Base-by-base conservation (phyloP, 2,329 filamentous ascomycete species). In the Phyllosticta capitalensis region DNA sequence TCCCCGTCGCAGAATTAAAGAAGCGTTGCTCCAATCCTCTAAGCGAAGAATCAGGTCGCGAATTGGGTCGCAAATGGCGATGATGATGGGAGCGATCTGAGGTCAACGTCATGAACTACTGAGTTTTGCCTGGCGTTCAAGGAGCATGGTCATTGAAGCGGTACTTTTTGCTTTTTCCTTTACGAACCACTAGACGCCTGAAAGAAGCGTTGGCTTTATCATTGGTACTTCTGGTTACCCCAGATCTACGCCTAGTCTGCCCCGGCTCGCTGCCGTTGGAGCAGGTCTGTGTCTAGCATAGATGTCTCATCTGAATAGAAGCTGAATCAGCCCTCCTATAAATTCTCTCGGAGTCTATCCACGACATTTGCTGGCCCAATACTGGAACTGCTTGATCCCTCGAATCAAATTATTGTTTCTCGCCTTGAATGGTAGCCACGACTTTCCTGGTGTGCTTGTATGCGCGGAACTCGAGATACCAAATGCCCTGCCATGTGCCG, bases 371-470 rank as follows among this genome's bases (percentile, higher is more conserved):
- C n/a, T n/a, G n/a, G n/a, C n/a, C n/a, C n/a, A n/a, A n/a, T n/a
- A n/a, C n/a, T n/a, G n/a, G n/a, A n/a, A n/a, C n/a, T n/a, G n/a
- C n/a, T n/a, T n/a, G n/a, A n/a, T n/a, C n/a, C n/a, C n/a, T n/a
- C n/a, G n/a, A n/a, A n/a, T n/a, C n/a, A n/a, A n/a, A n/a, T 73
- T 67, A 78, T 60, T 68, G 71, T 76, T 82, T 85, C 77, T 96
- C 89, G 51, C 92, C 94, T 74, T 97, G 92, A 63, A 97, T 95
- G 1, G 94, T 97, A 58, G 92, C 92, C 63, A 99, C 86, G 12
- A 97, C 83, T 71, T 85, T 88, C 68, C 94, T 83, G 64, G 83
- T 79, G 74, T 96, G 92, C 74, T 84, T 90, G 65, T 78, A 78
- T 2, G 78, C 82, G 60, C 92, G 81, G 72, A 97, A 97, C 75